Evolutionary conservation across 345 rosid species (phyloP).

Genomic region (Syzygium oleosum): DNA sequence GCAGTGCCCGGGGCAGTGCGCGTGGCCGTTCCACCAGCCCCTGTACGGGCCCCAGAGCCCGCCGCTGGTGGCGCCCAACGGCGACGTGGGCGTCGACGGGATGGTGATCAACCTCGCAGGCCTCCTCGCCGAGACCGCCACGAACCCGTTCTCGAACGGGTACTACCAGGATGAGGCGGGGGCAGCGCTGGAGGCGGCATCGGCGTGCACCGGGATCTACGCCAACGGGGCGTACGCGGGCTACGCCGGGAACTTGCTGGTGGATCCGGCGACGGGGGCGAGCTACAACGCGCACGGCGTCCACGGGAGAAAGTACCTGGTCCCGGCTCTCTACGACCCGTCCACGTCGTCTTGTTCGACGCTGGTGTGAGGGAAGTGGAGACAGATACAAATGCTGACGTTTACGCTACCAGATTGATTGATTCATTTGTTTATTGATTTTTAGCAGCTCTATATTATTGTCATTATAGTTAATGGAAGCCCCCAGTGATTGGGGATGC

Average conservation of each 20-base stretch:
- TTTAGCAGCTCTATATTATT: not conserved
- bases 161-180: conserved; percentile 59
- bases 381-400: not conserved
- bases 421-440: not conserved
- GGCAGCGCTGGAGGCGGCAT: conserved; percentile 70
- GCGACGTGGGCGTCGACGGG: conserved; percentile 73
- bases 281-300: conserved; percentile 64
- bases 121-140: conserved; percentile 66
- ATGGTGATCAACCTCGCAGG: conserved; percentile 68
- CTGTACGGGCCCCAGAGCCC: conserved; percentile 63
- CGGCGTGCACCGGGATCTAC: conserved; percentile 62
- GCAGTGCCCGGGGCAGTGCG: conserved; percentile 82
- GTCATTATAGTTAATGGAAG: not conserved
- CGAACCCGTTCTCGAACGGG: conserved; percentile 74
- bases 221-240: conserved; percentile 92
- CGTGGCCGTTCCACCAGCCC: conserved; percentile 91
- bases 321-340: conserved; percentile 69
- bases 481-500: too few relatives aligned
- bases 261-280: conserved; percentile 54
- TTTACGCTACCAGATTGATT: not conserved
- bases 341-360: conserved; percentile 56
- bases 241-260: conserved; percentile 54
- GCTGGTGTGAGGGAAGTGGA: conserved; percentile 8
- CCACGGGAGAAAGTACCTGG: conserved; percentile 61
- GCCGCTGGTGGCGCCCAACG: conserved; percentile 65